Base-by-base conservation (phyloP, 352 stramenopile species). In the Phytophthora capsici region DNA sequence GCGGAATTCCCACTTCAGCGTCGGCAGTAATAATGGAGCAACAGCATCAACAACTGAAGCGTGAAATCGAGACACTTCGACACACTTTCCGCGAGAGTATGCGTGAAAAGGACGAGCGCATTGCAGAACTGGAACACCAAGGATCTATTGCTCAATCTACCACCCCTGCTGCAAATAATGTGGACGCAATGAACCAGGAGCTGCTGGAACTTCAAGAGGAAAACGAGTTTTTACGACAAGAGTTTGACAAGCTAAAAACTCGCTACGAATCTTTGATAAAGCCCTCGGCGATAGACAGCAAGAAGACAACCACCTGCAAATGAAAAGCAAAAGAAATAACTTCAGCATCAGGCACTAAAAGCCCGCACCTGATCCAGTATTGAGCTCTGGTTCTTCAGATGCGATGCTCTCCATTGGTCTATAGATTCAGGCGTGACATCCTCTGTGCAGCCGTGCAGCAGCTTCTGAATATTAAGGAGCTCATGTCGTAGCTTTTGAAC, bases 191-290 rank as follows among this genome's bases (percentile, higher is more conserved):
- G 36, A 58, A 38, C 17, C 69, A 78, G 34, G 75, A 88, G 22
- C 50, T 89, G 10, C 61, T 73, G 19, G 81, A 91, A 48, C 60
- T 90, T 41, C 68, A 86, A 36, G 78, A 90, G 32, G 82, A 93
- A 36, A 93, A 93, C 50, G 50, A 75, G 28, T 91, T 84, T 30
- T 46, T 93, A 23, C 75, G 82, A 4, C 70, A 85, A 19, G 81
- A 91, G 38, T 89, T 91, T 55, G 75, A 89, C 45, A 83, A 79
- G 26, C 71, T 93, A 34, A 89, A 89, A 59, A 66, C 65, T 6
- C 75, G 78, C 26, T 92, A 91, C 67, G 82, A 93, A 41, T 48
- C 72, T 4, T 20, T 71, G 4, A 37, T 56, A n/a, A 66, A 66
- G 13, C 44, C 51, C 0, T 16, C 62, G 6, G 28, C 8, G 22